Base-by-base conservation (phyloP, 2,329 filamentous ascomycete genomes). In the Calcarisporium arbuscula region DNA sequence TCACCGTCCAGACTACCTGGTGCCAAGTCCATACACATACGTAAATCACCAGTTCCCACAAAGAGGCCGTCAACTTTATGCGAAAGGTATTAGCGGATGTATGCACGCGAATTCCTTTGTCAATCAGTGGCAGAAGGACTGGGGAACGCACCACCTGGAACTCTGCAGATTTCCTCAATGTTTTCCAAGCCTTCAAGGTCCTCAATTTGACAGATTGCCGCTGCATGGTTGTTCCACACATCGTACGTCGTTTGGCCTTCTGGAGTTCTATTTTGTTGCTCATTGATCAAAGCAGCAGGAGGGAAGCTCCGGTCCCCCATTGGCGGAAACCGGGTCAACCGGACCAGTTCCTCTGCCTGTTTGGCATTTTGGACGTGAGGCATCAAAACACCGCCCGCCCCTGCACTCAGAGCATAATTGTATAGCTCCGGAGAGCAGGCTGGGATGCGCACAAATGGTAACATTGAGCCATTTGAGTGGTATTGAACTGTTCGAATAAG, bases 301-400 rank as follows among this genome's bases (percentile, higher is more conserved):
- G 34, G 34, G 7, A 36, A 31, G 23, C 34, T 36, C 12, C 34
- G 34, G 19, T 36, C 29, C 5, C 34, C 34, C 15, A 19, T n/a
- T 8, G 34, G 34, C 28, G 34, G 29, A n/a, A 36, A 36, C 3
- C 29, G 34, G 11, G 29, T 19, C 8, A 36, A 19, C 11, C 34
- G 34, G 6, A 36, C 34, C 10, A 36, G 18, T 9, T 27, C 19
- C n/a, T 36, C 34, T 26, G 34, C 34, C 18, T 36, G 34, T 14
- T 19, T 26, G 9, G 28, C 29, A 11, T 27, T 36, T 7, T 36
- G 34, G 10, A 36, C 20, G 28, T 36, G 34, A 19, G 34, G 34
- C 34, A 36, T 36, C 21, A 36, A 14, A 14, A 36, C 23, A n/a
- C 25, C 34, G 8, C 34, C 34, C n/a, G 34, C 34, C 7, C 34